Conservation (phyloP, 148 eudicot genomes). For the Rhododendron simsii region DNA sequence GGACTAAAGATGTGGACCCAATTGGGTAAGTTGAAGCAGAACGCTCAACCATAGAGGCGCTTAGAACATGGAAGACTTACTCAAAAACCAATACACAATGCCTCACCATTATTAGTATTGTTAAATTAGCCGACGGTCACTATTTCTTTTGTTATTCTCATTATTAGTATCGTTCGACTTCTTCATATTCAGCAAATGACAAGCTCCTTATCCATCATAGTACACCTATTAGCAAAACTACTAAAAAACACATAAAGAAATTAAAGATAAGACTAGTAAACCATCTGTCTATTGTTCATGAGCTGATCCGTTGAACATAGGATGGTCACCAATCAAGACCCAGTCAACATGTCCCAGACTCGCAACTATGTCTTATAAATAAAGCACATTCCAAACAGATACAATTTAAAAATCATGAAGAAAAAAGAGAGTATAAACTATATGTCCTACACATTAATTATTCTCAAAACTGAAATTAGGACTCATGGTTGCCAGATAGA, state of each 20-base stretch:
- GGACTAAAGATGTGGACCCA: background rate
- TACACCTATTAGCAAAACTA: background rate
- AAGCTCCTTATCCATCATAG: background rate
- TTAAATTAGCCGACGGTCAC: background rate
- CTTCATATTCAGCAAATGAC: background rate
- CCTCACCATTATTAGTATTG: background rate
- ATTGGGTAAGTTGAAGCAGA: background rate
- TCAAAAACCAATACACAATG: background rate
- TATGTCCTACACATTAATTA: too few relatives aligned
- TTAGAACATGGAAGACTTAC: background rate
- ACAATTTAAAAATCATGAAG: background rate
- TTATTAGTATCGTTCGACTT: background rate
- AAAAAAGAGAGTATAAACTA: background rate
- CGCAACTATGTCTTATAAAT: background rate
- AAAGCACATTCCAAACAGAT: background rate
- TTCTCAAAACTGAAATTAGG: background rate
- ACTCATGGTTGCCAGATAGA: background rate
- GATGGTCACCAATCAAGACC: background rate
- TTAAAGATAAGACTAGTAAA: background rate
- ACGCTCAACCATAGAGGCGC: background rate
- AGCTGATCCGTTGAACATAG: background rate
- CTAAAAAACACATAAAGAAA: background rate
- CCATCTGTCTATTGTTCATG: background rate
- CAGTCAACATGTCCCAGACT: background rate
- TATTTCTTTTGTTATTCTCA: background rate